Percentiles rank a stretch among this genome's conserved stretches.
These are phyloP conservation scores for Magnaporthiopsis rhizophila DNA, from an alignment of 2,329 filamentous ascomycete species.

Conservation along the genomic window DNA sequence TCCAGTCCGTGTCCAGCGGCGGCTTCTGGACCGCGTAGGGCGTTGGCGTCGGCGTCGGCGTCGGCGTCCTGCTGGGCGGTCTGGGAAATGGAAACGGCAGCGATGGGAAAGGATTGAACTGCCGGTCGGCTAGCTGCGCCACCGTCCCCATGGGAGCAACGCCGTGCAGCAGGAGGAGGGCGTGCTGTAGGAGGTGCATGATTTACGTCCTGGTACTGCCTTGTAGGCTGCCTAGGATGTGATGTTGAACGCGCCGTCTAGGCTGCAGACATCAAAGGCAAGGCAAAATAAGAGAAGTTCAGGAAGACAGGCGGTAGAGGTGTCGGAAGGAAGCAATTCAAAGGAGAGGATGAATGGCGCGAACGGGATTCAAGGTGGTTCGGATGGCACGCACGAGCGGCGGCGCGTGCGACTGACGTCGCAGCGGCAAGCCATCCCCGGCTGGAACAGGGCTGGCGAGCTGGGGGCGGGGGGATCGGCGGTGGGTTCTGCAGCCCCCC, in stretches of 20 bases:
- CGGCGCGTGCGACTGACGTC: neutral
- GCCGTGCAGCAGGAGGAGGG: neutral
- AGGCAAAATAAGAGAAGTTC: neutral
- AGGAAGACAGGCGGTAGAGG: neutral
- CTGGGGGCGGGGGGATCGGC: neutral
- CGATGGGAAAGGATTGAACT: neutral
- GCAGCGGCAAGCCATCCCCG: no score
- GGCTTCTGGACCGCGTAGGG: constrained; percentile 30
- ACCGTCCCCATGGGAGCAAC: neutral
- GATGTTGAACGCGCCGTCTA: neutral
- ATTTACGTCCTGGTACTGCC: neutral
- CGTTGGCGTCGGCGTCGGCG: neutral
- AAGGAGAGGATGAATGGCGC: neutral
- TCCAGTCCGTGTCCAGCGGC: constrained; percentile 44
- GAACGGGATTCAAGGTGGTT: neutral
- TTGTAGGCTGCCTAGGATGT: neutral
- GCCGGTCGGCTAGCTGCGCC: neutral
- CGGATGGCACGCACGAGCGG: no score
- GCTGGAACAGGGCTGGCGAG: neutral
- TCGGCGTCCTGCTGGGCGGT: neutral
- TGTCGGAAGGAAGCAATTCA: neutral
- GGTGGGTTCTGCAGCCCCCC: neutral
- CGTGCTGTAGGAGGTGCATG: neutral
- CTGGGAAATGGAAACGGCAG: neutral
- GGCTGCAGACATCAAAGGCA: neutral